Base-by-base conservation (phyloP, 495 filamentous ascomycete genomes). In the Poronia punctata region DNA sequence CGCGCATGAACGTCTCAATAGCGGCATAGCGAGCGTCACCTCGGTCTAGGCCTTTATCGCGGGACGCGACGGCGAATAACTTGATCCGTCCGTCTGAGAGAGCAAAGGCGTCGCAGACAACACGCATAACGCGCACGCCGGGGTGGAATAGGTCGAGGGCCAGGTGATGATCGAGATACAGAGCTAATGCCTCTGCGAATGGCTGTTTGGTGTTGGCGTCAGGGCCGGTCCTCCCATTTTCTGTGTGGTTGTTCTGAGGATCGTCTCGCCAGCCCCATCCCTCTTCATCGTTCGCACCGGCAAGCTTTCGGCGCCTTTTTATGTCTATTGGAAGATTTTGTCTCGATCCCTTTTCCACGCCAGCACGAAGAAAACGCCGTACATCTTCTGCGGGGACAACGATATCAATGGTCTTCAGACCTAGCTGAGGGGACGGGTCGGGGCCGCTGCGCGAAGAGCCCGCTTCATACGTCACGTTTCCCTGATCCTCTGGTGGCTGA, bases 131-230 rank as follows among this genome's bases (percentile, higher is more conserved):
- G 22, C 69, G 51, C 1, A 70, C 65, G 3, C 57, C 53, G 0
- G 67, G 67, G 35, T 71, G 67, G 30, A 68, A 70, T 35, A 73
- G 23, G 35, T 68, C 57, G 8, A 73, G 35, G 0, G 53, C 67
- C 0, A 70, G 37, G 25, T 68, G 62, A 16, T 65, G 55, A 27
- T 59, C 48, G 1, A 68, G 8, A 29, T 73, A 71, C 2, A 32
- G 35, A 0, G 57, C 63, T 5, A 73, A 43, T 5, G 69, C 66
- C 12, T 70, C 57, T 0, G 59, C 61, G 40, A 73, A 70, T 5
- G 65, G 69, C 27, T 65, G 62, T 0, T 27, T 36, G 7, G 14
- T 19, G 30, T 46, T 21, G 15, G 14, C 18, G 29, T 40, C 25
- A 23, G 29, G 35, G 20, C n/a, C n/a, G n/a, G n/a, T n/a, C n/a